Evolutionary conservation across 2,329 filamentous ascomycete genomes (phyloP).

Genomic region (Exutisphaerella laricina): DNA sequence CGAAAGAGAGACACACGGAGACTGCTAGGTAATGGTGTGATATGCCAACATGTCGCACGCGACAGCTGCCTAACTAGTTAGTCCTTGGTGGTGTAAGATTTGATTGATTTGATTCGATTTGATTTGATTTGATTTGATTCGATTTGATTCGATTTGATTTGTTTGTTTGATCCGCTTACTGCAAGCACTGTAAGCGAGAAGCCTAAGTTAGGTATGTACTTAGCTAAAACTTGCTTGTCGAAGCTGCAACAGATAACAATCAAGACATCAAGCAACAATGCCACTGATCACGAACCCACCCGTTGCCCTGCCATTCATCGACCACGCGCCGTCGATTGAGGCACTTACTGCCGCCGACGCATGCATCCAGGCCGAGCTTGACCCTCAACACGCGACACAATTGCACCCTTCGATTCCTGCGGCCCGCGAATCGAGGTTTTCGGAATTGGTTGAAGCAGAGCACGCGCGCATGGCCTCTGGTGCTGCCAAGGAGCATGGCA

Average conservation of each 20-base stretch:
- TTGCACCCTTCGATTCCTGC: constrained; percentile 57
- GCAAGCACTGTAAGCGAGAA: no score
- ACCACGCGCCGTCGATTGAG: constrained; percentile 59
- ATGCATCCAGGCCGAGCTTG: constrained; percentile 64
- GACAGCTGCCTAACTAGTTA: no score
- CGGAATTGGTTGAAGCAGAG: constrained; percentile 62
- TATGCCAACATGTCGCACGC: constrained; percentile 1
- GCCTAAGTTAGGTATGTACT: no score
- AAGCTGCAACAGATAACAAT: background rate
- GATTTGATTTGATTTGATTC: no score
- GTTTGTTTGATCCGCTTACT: no score
- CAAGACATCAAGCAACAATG: constrained; percentile 42
- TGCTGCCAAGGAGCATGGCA: constrained; percentile 43
- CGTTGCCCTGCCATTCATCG: constrained; percentile 82
- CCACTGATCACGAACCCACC: constrained; percentile 64
- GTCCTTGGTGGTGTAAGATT: no score
- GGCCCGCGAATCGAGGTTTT: constrained; percentile 52
- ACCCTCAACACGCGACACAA: constrained; percentile 43
- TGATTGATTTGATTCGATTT: no score
- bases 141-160: no score
- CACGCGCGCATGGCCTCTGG: constrained; percentile 60
- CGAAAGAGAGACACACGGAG: no score
- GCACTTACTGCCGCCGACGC: constrained; percentile 62
- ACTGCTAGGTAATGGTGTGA: no score
- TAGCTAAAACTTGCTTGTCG: background rate